Evolutionary conservation across 2,329 filamentous ascomycete genomes (phyloP).

Genomic region (Aspergillus bombycis): DNA sequence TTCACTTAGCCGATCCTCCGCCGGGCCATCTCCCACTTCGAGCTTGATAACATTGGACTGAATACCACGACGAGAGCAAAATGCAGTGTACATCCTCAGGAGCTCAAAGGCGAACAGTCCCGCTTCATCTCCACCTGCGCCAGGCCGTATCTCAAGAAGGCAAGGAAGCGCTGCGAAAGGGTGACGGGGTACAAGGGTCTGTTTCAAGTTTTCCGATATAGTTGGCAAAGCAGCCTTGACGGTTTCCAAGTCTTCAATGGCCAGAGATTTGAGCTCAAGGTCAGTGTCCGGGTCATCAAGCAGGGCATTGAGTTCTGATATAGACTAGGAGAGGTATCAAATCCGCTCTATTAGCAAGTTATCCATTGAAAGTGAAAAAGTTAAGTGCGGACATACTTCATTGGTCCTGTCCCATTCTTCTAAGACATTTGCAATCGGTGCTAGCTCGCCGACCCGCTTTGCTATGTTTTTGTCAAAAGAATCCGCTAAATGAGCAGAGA

Average conservation of each 20-base stretch:
- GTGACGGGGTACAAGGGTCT: constrained; percentile 80
- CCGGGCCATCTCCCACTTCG: constrained; percentile 69
- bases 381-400: constrained; percentile 47
- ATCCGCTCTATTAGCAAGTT: background rate
- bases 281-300: constrained; percentile 69
- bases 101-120: constrained; percentile 86
- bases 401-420: constrained; percentile 62
- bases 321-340: constrained; percentile 43
- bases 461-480: constrained; percentile 60
- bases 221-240: constrained; percentile 65
- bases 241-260: constrained; percentile 69
- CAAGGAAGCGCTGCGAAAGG: constrained; percentile 89
- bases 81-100: constrained; percentile 84
- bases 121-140: constrained; percentile 88
- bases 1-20: constrained; percentile 76
- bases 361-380: background rate
- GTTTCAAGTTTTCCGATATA: constrained; percentile 71
- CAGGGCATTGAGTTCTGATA: constrained; percentile 73
- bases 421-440: constrained; percentile 55
- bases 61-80: constrained; percentile 71
- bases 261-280: constrained; percentile 61
- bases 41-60: constrained; percentile 74
- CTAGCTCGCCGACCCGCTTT: constrained; percentile 61
- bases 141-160: constrained; percentile 87
- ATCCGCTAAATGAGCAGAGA: constrained; percentile 55